Conservation (phyloP, 2,329 filamentous ascomycete genomes). For the Elsinoe arachidis region DNA sequence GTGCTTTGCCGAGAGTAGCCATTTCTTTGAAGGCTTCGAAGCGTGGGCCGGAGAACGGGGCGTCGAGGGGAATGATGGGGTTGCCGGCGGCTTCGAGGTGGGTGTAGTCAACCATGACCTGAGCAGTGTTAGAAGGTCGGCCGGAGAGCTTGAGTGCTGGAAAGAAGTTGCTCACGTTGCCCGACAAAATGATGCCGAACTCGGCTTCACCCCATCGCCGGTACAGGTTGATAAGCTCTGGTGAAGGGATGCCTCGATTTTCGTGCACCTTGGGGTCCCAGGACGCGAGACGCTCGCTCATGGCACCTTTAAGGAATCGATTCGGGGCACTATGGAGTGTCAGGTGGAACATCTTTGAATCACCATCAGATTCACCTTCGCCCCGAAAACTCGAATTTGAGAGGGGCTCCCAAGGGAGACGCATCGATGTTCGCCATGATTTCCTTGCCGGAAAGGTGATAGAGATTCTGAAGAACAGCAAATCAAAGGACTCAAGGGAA, state of each 20-base stretch:
- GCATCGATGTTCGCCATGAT: neutral
- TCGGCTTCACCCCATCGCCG: constrained; percentile 52
- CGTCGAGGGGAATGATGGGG: constrained; percentile 48
- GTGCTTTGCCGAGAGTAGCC: constrained; percentile 45
- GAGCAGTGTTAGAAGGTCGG: neutral
- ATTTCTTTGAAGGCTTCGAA: constrained; percentile 53
- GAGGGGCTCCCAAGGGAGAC: constrained; percentile 33
- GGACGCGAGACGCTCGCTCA: constrained; percentile 56
- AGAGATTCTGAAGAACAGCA: neutral
- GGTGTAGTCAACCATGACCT: constrained; percentile 52
- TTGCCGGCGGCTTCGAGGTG: constrained; percentile 50
- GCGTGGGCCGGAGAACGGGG: constrained; percentile 45
- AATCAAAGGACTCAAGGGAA: neutral
- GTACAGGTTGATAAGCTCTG: constrained; percentile 51
- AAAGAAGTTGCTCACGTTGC: constrained; percentile 36
- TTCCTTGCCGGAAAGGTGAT: neutral
- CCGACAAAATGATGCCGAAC: constrained; percentile 50
- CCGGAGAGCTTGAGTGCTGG: neutral
- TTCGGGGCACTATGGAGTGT: constrained; percentile 41
- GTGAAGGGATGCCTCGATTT: constrained; percentile 46
- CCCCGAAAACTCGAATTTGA: constrained; percentile 41
- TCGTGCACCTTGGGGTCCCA: constrained; percentile 48
- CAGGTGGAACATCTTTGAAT: neutral
- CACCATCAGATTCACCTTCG: constrained; percentile 27
- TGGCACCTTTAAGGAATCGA: constrained; percentile 57